Conservation (phyloP, 1,284 basidiomycete species). For the Malassezia sp. region DNA sequence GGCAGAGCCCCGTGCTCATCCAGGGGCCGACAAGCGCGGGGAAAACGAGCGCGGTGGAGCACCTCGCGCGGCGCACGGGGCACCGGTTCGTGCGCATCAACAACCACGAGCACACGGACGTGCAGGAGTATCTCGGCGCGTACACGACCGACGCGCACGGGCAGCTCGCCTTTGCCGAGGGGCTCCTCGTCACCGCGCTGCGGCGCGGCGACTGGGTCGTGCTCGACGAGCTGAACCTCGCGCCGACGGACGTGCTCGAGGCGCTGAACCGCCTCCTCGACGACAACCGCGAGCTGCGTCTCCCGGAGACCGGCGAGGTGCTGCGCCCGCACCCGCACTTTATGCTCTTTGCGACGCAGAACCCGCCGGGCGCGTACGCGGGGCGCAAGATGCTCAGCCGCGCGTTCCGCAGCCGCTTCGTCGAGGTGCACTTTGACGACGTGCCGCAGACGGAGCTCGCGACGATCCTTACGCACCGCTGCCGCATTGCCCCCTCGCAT, state of each 20-base stretch:
- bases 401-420: slow-evolving; percentile 94
- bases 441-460: slow-evolving; percentile 89
- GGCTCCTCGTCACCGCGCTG: slow-evolving; percentile 74
- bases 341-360: slow-evolving; percentile 97
- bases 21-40: slow-evolving; percentile 96
- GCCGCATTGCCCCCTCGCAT: slow-evolving; percentile 52
- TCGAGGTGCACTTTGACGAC: slow-evolving; percentile 96
- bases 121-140: slow-evolving; percentile 91
- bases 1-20: slow-evolving; percentile 85
- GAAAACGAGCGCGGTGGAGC: slow-evolving; percentile 94
- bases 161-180: slow-evolving; percentile 86
- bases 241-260: slow-evolving; percentile 94
- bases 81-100: slow-evolving; percentile 97
- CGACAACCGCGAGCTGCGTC: slow-evolving; percentile 90
- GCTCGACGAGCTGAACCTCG: slow-evolving; percentile 91
- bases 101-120: slow-evolving; percentile 98
- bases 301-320: slow-evolving; percentile 93
- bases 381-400: slow-evolving; percentile 89
- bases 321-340: slow-evolving; percentile 88
- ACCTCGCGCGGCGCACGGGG: slow-evolving; percentile 81
- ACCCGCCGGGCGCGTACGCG: slow-evolving; percentile 92
- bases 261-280: slow-evolving; percentile 91
- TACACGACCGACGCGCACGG: slow-evolving; percentile 87
- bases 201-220: slow-evolving; percentile 95
- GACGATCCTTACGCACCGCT: slow-evolving; percentile 55